Base-by-base conservation (phyloP, 2,329 filamentous ascomycete species). In the Aspergillus pseudonomiae region DNA sequence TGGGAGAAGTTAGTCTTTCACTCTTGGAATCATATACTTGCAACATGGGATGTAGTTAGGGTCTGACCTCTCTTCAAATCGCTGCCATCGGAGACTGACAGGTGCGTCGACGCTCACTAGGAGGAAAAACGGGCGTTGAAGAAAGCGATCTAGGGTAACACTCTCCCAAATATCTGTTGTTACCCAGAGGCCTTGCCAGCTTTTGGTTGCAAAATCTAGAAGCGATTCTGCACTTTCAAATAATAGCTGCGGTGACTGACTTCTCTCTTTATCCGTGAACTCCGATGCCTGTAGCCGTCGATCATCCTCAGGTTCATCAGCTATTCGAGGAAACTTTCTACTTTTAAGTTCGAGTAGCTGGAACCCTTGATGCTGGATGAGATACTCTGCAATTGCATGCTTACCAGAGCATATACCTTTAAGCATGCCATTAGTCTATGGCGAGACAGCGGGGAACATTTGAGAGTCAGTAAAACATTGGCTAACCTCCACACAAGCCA, bases 331-430 rank as follows among this genome's bases (percentile, higher is more conserved):
- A n/a, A 60, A 63, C 73, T 75, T 50, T 39, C 68, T 75, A 41
- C 60, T 62, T 46, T 75, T 78, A 34, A 97, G 83, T 70, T 87
- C 84, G 62, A 97, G 85, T 54, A 87, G 87, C 65, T 86, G 88
- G 80, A 98, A 99, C 65, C 87, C 88, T 78, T 97, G 91, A 68
- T 94, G 87, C 67, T 93, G 86, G 67, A 94, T 87, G 10, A 99
- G 87, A 76, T 96, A 97, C 60, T 92, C 87, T 63, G 93, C 93
- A 68, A 98, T 92, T 11, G 93, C 92, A 75, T 89, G 89, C 82
- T 97, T 98, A 73, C 95, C 95, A 56, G 94, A 89, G 81, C 94
- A 98, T 72, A 97, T 94, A 73, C 92, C 94, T 95, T 73, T 46
- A 32, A 19, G 19, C 30, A 57, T 21, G 45, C 7, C 24, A 58